These are phyloP conservation scores for Aspergillus chevalieri DNA, from an alignment of 2,329 filamentous ascomycete genomes.

Conservation along the genomic window DNA sequence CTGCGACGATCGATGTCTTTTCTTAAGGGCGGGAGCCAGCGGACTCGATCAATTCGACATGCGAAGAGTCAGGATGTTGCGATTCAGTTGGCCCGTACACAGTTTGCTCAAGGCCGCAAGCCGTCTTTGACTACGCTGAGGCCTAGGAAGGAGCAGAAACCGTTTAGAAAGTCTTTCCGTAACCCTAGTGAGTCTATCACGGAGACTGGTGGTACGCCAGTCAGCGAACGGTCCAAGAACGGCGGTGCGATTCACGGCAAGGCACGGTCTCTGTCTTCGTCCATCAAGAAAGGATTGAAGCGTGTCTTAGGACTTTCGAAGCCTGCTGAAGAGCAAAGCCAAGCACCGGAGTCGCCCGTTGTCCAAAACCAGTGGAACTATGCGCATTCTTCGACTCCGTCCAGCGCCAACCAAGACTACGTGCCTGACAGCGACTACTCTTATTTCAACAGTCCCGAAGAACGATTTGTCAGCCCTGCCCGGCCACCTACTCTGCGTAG, in stretches of 20 bases:
- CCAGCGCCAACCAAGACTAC: conserved; percentile 5
- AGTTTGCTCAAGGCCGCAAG: conserved; percentile 28
- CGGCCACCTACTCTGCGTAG: conserved; percentile 15
- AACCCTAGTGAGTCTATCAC: conserved; percentile 18
- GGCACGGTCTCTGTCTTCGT: conserved; percentile 35
- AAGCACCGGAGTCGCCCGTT: conserved; percentile 2
- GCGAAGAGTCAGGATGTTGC: conserved; percentile 32
- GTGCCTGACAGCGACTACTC: not conserved
- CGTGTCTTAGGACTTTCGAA: conserved; percentile 34
- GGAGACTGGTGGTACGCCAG: conserved; percentile 7
- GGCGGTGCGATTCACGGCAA: conserved; percentile 14
- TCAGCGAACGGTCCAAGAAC: conserved; percentile 3
- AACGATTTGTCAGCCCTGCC: conserved; percentile 1
- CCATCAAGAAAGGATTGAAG: conserved; percentile 37
- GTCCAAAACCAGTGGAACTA: conserved; percentile 9
- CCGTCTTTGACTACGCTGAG: conserved; percentile 17
- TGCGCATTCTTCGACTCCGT: not conserved
- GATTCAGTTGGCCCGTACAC: conserved; percentile 36
- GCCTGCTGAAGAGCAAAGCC: conserved; percentile 4
- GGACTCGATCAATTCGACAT: conserved; percentile 14
- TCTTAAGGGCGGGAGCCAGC: conserved; percentile 22
- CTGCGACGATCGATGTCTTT: conserved; percentile 41
- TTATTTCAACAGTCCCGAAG: not conserved
- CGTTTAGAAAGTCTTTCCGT: conserved; percentile 34
- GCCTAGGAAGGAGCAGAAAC: conserved; percentile 25